Evolutionary conservation across 2,329 filamentous ascomycete species (phyloP).

Genomic region (Endocalyx cinctus): DNA sequence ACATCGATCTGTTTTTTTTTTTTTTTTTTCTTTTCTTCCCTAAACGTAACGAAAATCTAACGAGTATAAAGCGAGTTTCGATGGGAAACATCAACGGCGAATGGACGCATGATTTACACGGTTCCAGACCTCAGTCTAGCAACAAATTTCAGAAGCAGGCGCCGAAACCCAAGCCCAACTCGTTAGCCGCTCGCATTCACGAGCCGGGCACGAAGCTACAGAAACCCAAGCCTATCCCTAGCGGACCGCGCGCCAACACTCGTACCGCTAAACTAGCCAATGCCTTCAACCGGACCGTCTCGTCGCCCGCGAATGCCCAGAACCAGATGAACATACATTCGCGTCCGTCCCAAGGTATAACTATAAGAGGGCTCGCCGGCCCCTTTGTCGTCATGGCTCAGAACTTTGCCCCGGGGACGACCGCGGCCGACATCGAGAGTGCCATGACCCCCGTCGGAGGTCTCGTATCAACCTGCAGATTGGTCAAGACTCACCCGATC

Average conservation of each 20-base stretch:
- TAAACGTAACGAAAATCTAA: constrained; percentile 29
- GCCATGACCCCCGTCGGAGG: constrained; percentile 75
- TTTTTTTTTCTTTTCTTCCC: too few species aligned
- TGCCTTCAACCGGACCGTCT: constrained; percentile 38
- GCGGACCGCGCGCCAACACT: constrained; percentile 22
- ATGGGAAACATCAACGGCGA: constrained; percentile 59
- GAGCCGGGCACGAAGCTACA: constrained; percentile 30
- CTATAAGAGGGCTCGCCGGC: constrained; percentile 68
- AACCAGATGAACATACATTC: constrained; percentile 30
- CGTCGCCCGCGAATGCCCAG: constrained; percentile 26
- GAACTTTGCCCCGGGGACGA: constrained; percentile 79
- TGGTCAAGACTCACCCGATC: constrained; percentile 64
- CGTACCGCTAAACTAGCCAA: constrained; percentile 39
- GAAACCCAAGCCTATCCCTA: constrained; percentile 13
- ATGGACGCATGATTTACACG: constrained; percentile 69
- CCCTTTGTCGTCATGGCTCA: constrained; percentile 70
- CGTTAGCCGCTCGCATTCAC: constrained; percentile 45
- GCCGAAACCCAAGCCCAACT: constrained; percentile 27
- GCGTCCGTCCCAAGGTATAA: constrained; percentile 47
- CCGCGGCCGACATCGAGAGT: constrained; percentile 76
- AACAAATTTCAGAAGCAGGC: constrained; percentile 35
- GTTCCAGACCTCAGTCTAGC: constrained; percentile 36
- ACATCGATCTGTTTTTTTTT: background rate
- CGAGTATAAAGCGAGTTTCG: constrained; percentile 28
- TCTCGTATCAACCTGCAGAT: constrained; percentile 59